phyloP scores from a whole-genome alignment of 306 rosid genomes.

The Sphenostylis stenocarpa region DNA sequence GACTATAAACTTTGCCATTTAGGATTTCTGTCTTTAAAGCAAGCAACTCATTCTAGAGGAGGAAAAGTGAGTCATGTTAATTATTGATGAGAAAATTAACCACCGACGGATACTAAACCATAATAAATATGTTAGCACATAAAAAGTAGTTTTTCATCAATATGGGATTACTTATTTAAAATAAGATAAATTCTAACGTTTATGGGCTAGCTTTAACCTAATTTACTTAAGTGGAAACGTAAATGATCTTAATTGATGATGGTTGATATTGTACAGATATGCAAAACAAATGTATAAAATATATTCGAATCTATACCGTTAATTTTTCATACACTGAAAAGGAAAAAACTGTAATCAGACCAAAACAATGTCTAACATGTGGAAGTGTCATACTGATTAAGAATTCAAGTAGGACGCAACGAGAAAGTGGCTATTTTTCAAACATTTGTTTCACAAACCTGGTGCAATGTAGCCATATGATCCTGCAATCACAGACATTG shows the following conservation, averaged over 20 bases:
- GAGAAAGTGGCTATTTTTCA: neutral
- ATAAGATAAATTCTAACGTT: too few species aligned
- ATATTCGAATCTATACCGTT: too few species aligned
- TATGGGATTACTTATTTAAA: too few species aligned
- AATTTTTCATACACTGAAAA: neutral
- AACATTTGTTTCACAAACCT: slow-evolving; percentile 44
- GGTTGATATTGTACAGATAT: neutral
- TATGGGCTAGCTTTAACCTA: too few species aligned
- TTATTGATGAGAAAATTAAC: too few species aligned
- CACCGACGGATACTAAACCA: too few species aligned
- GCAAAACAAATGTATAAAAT: neutral
- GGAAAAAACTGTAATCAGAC: too few species aligned
- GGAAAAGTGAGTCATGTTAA: too few species aligned
- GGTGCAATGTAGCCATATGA: slow-evolving; percentile 76
- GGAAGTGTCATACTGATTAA: neutral
- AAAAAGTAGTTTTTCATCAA: too few species aligned
- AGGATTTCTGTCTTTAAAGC: neutral
- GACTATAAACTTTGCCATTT: neutral
- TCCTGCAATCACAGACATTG: slow-evolving; percentile 70
- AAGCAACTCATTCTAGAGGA: too few species aligned
- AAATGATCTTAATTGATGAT: neutral
- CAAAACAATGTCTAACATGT: neutral
- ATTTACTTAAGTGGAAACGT: neutral
- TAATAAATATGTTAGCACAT: too few species aligned
- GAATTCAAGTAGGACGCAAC: neutral